Conservation (phyloP, 306 rosid genomes). For the Casuarina glauca region DNA sequence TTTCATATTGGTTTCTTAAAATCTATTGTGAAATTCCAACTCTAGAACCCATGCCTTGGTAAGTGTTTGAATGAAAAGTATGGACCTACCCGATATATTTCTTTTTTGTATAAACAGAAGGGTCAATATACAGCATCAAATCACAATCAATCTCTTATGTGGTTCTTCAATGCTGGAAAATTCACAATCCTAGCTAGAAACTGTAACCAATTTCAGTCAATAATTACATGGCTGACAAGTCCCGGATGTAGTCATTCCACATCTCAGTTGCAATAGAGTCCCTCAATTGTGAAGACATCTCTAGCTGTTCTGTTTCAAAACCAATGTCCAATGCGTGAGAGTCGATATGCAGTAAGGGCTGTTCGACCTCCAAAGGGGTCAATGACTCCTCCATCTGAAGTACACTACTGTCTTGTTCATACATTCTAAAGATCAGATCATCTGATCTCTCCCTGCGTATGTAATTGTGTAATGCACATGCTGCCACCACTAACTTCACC, state of each 20-base stretch:
- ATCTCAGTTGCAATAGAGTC: conserved; percentile 66
- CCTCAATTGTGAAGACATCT: conserved; percentile 49
- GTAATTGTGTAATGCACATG: conserved; percentile 82
- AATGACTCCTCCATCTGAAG: conserved; percentile 47
- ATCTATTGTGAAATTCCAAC: too few relatives aligned
- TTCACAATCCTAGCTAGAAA: conserved; percentile 36
- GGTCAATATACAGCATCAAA: conserved; percentile 39
- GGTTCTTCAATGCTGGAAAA: conserved; percentile 26
- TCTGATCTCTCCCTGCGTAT: conserved; percentile 72
- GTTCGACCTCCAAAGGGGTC: conserved; percentile 44
- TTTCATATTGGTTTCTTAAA: too few relatives aligned
- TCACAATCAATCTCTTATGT: conserved; percentile 22
- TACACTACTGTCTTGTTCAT: conserved; percentile 39
- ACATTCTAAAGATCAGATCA: conserved; percentile 69
- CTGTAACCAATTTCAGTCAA: conserved; percentile 17
- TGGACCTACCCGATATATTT: conserved; percentile 27
- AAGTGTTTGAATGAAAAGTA: background rate
- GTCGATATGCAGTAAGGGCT: conserved; percentile 28
- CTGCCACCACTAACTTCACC: conserved; percentile 81
- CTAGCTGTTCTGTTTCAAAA: conserved; percentile 48
- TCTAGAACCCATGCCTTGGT: too few relatives aligned
- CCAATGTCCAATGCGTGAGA: conserved; percentile 38
- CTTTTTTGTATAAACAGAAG: conserved; percentile 40
- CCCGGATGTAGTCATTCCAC: conserved; percentile 71
- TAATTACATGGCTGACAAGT: conserved; percentile 50